phyloP scores from a whole-genome alignment of 805 yeast species.

The Hanseniaspora meyeri region DNA sequence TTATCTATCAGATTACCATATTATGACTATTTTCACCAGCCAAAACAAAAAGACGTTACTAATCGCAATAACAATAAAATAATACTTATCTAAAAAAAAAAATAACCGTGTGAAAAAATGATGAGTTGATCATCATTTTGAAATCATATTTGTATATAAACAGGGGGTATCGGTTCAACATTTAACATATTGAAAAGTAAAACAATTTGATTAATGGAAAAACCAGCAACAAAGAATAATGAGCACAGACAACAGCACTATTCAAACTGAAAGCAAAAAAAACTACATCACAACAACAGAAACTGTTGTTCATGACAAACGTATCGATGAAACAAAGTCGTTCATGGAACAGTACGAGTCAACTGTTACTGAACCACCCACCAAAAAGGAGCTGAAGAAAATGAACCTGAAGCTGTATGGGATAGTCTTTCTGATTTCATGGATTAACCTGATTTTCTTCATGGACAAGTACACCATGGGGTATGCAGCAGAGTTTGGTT shows the following conservation, averaged over 20 bases:
- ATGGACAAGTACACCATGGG: conserved; percentile 12
- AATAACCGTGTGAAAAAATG: too few species aligned
- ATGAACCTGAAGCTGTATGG: conserved; percentile 10
- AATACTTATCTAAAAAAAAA: too few species aligned
- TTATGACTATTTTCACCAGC: too few species aligned
- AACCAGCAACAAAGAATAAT: neutral
- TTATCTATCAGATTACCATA: too few species aligned
- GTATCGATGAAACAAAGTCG: conserved; percentile 3
- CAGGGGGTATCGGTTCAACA: too few species aligned
- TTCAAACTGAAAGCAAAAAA: neutral
- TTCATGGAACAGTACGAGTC: conserved; percentile 14
- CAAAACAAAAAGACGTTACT: too few species aligned
- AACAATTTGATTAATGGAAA: neutral
- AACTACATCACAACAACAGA: neutral
- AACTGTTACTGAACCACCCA: neutral
- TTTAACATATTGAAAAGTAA: too few species aligned
- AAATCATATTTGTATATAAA: too few species aligned
- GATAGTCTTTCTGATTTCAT: conserved; percentile 2
- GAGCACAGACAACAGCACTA: neutral
- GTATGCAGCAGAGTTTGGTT: conserved; percentile 11
- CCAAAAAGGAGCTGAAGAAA: conserved; percentile 1
- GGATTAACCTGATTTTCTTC: conserved; percentile 12
- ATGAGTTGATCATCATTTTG: too few species aligned
- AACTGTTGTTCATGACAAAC: neutral
- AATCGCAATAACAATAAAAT: too few species aligned